These are phyloP conservation scores for Quillaja saponaria DNA, from an alignment of 306 rosid species.

Conservation along the genomic window DNA sequence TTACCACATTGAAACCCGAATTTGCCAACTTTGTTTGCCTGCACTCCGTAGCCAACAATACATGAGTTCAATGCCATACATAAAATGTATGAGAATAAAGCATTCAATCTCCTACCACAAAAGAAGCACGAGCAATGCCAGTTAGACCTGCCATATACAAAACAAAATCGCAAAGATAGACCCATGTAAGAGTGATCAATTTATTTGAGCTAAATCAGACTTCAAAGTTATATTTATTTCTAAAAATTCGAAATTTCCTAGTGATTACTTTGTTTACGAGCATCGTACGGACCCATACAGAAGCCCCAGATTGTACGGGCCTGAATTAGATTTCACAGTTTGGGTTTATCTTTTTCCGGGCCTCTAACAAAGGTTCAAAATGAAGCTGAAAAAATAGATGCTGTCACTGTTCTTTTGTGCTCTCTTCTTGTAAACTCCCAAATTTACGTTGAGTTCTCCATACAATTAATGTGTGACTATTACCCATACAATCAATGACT, in stretches of 20 bases:
- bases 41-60: constrained; percentile 30
- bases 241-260: neutral
- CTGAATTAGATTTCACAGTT: constrained; percentile 45
- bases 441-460: too few relatives aligned
- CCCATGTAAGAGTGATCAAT: neutral
- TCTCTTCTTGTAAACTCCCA: too few relatives aligned
- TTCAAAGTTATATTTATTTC: constrained; percentile 2
- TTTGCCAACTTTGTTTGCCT: constrained; percentile 59
- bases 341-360: neutral
- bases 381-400: neutral
- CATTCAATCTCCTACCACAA: constrained; percentile 52
- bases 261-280: constrained; percentile 56
- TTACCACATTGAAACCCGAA: constrained; percentile 71
- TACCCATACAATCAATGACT: too few relatives aligned
- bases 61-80: constrained; percentile 14
- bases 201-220: neutral
- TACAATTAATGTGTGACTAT: too few relatives aligned
- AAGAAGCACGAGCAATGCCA: constrained; percentile 58
- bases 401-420: neutral
- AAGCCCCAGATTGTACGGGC: constrained; percentile 90
- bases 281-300: constrained; percentile 72
- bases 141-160: constrained; percentile 49
- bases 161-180: neutral
- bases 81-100: neutral
- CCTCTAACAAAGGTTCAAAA: neutral